A percentile compares a stretch with the other conserved stretches of the same genome.
Evolutionary conservation across 2,329 filamentous ascomycete species (phyloP).

Genomic region (Volutella citrinella): DNA sequence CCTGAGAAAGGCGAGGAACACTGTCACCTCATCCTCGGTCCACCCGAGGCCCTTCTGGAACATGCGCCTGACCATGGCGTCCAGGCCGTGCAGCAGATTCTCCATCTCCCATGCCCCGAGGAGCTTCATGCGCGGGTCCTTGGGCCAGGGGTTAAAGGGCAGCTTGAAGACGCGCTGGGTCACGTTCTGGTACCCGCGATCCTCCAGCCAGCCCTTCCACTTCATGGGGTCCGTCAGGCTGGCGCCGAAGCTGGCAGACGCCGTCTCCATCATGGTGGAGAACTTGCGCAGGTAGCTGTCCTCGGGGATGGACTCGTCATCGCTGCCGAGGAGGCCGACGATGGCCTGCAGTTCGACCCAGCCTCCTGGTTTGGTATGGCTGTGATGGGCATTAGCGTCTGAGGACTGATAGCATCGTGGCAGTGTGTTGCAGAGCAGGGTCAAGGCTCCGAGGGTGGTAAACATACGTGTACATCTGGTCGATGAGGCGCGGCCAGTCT

Average conservation of each 20-base stretch:
- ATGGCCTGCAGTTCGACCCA: constrained; percentile 22
- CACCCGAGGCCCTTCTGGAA: constrained; percentile 27
- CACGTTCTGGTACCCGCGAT: constrained; percentile 51
- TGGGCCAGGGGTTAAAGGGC: constrained; percentile 48
- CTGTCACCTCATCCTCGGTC: constrained; percentile 18
- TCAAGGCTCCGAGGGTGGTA: no score
- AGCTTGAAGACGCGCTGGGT: constrained; percentile 43
- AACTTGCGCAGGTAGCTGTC: constrained; percentile 22
- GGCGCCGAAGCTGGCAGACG: constrained; percentile 25
- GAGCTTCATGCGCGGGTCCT: constrained; percentile 47
- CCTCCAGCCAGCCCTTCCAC: constrained; percentile 36
- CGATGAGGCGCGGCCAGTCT: constrained; percentile 30
- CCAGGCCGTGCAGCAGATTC: constrained; percentile 19
- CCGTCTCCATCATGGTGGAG: constrained; percentile 26
- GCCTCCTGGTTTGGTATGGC: constrained; percentile 13
- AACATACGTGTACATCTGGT: constrained; percentile 31
- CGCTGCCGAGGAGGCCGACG: constrained; percentile 19
- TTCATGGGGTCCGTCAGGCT: constrained; percentile 24
- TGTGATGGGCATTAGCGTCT: no score
- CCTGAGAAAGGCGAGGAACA: constrained; percentile 18
- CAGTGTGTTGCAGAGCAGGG: no score
- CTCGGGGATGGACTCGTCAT: constrained; percentile 19
- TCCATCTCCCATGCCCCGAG: constrained; percentile 35
- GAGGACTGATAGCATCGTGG: no score
- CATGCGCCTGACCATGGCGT: constrained; percentile 30